Evolutionary conservation across 2,329 filamentous ascomycete genomes (phyloP), one percentile per base, ranked within the genome.

Genomic region (Ophiostoma ips): DNA sequence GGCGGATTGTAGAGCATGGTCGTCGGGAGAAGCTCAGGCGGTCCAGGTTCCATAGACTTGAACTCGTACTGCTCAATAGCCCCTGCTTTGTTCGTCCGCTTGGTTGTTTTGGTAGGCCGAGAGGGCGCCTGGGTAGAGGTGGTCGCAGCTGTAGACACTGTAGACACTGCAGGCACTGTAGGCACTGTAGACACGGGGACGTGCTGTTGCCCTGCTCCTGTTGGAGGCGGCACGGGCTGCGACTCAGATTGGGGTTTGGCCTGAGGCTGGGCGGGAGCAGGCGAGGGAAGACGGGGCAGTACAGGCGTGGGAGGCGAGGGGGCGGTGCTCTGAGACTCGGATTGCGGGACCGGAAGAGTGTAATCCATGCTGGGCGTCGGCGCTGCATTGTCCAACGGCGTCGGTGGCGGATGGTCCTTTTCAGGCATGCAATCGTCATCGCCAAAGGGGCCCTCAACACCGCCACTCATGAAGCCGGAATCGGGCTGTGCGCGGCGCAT

Each of bases 381-480:
- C 4, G 52, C 52, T 3, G 46, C 21, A 3, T 19, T 21, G 12
- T 51, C 48, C 8, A 48, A 47, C 7, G 45, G 48, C 8, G 52
- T 52, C 2, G 48, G 49, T 5, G 51, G 53, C 8, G 40, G 49
- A 10, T 33, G 49, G 30, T 46, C 48, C 18, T 37, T 36, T 18
- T 54, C 52, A 35, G 50, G 48, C 11, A 51, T 58, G 12, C 68
- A 63, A 1, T 69, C 65, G 13, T 78, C 73, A 21, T 85, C 78
- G 35, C 82, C 82, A 52, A 87, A 77, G 6, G 81, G 70, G 24
- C 83, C 79, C n/a, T 83, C 76, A 15, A 83, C 63, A 7, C 79
- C 76, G n/a, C 83, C 84, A 61, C 85, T 92, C 76, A 89, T 85
- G 60, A 94, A 94, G 1, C 85, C 86, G 13, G 86, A 89, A 61